Base-by-base conservation (phyloP, 176 grass and related monocot species). In the Paspalum vaginatum region DNA sequence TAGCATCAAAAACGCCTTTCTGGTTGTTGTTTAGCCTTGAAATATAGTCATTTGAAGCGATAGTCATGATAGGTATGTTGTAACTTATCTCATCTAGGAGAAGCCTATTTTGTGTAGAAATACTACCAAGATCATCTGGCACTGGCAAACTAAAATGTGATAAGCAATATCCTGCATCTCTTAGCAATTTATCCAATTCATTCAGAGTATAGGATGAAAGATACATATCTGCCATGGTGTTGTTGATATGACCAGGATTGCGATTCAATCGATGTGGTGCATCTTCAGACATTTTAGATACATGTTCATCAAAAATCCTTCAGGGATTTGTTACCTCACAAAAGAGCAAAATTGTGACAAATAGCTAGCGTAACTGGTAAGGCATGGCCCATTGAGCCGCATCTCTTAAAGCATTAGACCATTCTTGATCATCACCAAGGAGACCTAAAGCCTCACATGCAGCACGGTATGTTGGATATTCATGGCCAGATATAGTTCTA, bases 141-240 rank as follows among this genome's bases (percentile, higher is more conserved):
- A 43, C 7, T 54, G 70, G 70, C 18, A 74, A 56, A 39, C 21
- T 40, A n/a, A 55, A 56, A 54, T 55, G 70, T 0, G 10, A 40
- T 41, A 74, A 56, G 16, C 1, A 0, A 21, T 55, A 41, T 41
- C 70, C 49, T n/a, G 27, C 50, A 55, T 74, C 70, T 40, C 70
- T 38, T 74, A 74, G 50, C 4, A 74, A 21, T 55, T 74, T 74
- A 1, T 74, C 70, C 17, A 74, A 41, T 20, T 74, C 69, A 71
- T 50, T 50, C 3, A 50, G 13, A 16, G 15, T 16, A 50, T 50
- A 50, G 15, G 48, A 50, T 50, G 48, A 50, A 50, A 4, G 48
- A 50, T 50, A 50, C 13, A 16, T 50, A 50, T 50, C 48, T 50
- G 48, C 48, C 15, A 50, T 15, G 13, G 13, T 2, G 48, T 50